phyloP scores from a whole-genome alignment of 2,329 filamentous ascomycete genomes.

The Microcyclosporella mali region DNA sequence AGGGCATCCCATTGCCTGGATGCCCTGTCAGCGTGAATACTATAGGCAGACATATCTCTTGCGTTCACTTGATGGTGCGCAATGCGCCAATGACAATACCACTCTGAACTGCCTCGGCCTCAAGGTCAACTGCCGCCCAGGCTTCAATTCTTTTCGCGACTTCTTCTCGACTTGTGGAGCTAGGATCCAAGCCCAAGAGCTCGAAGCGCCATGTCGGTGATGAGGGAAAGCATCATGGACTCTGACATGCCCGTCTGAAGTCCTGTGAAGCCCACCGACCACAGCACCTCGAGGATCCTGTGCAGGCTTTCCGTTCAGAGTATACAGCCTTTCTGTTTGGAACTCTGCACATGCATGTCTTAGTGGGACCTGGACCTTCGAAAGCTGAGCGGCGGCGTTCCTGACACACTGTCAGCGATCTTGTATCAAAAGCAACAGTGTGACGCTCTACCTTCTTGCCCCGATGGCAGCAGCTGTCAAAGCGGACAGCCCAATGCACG shows the following conservation, averaged over 20 bases:
- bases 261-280: slow-evolving; percentile 46
- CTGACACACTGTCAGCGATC: too few relatives aligned
- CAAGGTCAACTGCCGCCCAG: slow-evolving; percentile 46
- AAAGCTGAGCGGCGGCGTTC: slow-evolving; percentile 20
- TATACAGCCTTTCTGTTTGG: slow-evolving; percentile 48
- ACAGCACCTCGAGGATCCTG: slow-evolving; percentile 39
- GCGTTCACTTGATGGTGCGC: slow-evolving; percentile 21
- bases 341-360: slow-evolving; percentile 49
- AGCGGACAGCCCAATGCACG: slow-evolving; percentile 47
- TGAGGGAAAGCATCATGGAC: slow-evolving; percentile 52
- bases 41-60: too few relatives aligned
- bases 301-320: slow-evolving; percentile 35
- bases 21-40: slow-evolving; percentile 16
- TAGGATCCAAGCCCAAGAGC: slow-evolving; percentile 38
- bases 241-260: slow-evolving; percentile 48
- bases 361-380: slow-evolving; percentile 37
- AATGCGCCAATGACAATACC: slow-evolving; percentile 46
- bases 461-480: slow-evolving; percentile 39
- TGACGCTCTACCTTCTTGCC: too few relatives aligned
- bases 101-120: slow-evolving; percentile 38
- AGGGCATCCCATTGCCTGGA: slow-evolving; percentile 48
- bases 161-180: slow-evolving; percentile 32
- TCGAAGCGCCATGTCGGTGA: slow-evolving; percentile 42
- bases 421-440: slow-evolving; percentile 28
- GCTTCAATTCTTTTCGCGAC: slow-evolving; percentile 34